Evolutionary conservation across 768 basidiomycete species (phyloP).

Genomic region (Mycena indigotica): DNA sequence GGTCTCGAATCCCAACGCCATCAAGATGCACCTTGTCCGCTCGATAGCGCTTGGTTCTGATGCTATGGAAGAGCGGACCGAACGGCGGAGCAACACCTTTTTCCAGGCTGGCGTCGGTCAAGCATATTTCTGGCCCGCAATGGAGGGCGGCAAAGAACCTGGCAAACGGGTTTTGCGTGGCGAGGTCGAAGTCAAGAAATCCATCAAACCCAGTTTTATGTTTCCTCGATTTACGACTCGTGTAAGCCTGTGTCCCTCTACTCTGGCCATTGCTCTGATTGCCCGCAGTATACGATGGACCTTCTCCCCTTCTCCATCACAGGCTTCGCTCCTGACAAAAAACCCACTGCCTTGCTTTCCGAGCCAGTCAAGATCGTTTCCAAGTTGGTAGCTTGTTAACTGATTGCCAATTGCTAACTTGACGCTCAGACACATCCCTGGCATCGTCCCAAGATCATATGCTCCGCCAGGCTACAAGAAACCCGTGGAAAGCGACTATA

Average conservation of each 20-base stretch:
- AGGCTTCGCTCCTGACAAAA: slow-evolving; percentile 40
- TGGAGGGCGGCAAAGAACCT: slow-evolving; percentile 31
- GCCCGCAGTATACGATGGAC: slow-evolving; percentile 46
- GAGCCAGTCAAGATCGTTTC: slow-evolving; percentile 44
- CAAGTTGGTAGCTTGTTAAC: slow-evolving; percentile 1
- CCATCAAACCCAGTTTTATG: slow-evolving; percentile 43
- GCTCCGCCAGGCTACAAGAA: slow-evolving; percentile 56
- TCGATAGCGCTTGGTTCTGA: slow-evolving; percentile 51
- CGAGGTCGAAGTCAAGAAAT: slow-evolving; percentile 51
- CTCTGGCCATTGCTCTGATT: no score
- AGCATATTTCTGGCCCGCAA: slow-evolving; percentile 53
- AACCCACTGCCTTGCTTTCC: slow-evolving; percentile 32
- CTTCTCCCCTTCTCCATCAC: slow-evolving; percentile 45
- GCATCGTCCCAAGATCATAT: slow-evolving; percentile 44
- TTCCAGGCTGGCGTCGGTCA: slow-evolving; percentile 44
- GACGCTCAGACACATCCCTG: slow-evolving; percentile 36
- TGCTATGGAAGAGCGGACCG: slow-evolving; percentile 42
- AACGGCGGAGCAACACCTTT: slow-evolving; percentile 47
- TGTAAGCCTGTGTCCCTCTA: slow-evolving; percentile 38
- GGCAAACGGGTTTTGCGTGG: slow-evolving; percentile 47
- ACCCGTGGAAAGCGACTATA: slow-evolving; percentile 48
- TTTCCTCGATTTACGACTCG: slow-evolving; percentile 48
- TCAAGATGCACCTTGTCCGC: slow-evolving; percentile 47
- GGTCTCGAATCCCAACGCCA: slow-evolving; percentile 42
- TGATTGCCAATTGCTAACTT: not conserved